These are phyloP conservation scores for Pyrenochaeta sp. DNA, from an alignment of 2,329 filamentous ascomycete species.

Conservation along the genomic window DNA sequence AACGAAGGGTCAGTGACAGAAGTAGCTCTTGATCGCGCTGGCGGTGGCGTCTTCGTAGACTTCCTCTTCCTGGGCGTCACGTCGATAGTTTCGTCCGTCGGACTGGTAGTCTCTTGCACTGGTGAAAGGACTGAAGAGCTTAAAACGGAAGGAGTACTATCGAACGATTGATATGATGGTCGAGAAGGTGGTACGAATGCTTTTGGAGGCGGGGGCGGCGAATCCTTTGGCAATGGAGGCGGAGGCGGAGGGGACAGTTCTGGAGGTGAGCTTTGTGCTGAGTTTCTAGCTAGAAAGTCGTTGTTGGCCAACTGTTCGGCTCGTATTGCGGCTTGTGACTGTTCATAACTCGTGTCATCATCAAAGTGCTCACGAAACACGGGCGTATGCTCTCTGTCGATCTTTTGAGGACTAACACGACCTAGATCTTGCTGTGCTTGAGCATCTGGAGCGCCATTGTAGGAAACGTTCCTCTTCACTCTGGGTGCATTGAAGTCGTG, in stretches of 20 bases:
- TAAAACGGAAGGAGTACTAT: slow-evolving; percentile 31
- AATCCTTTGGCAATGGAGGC: slow-evolving; percentile 22
- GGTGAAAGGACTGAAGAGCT: slow-evolving; percentile 44
- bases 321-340: slow-evolving; percentile 52
- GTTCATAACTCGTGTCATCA: slow-evolving; percentile 54
- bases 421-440: slow-evolving; percentile 27
- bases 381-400: slow-evolving; percentile 60
- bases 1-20: slow-evolving; percentile 48
- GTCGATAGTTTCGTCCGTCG: slow-evolving; percentile 32
- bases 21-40: slow-evolving; percentile 45
- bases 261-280: slow-evolving; percentile 39
- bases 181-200: slow-evolving; percentile 17
- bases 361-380: slow-evolving; percentile 69
- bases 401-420: slow-evolving; percentile 43
- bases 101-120: slow-evolving; percentile 41
- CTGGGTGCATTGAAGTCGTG: slow-evolving; percentile 71
- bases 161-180: slow-evolving; percentile 24
- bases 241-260: slow-evolving; percentile 24
- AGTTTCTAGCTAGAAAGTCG: slow-evolving; percentile 56
- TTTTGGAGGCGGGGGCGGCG: slow-evolving; percentile 11
- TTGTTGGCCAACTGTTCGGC: slow-evolving; percentile 58
- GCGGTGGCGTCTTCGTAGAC: slow-evolving; percentile 46
- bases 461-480: slow-evolving; percentile 52
- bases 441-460: slow-evolving; percentile 37
- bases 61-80: slow-evolving; percentile 40